Evolutionary conservation across 164 flowering plant genomes (phyloP).

Genomic region (Litsea cubeba): DNA sequence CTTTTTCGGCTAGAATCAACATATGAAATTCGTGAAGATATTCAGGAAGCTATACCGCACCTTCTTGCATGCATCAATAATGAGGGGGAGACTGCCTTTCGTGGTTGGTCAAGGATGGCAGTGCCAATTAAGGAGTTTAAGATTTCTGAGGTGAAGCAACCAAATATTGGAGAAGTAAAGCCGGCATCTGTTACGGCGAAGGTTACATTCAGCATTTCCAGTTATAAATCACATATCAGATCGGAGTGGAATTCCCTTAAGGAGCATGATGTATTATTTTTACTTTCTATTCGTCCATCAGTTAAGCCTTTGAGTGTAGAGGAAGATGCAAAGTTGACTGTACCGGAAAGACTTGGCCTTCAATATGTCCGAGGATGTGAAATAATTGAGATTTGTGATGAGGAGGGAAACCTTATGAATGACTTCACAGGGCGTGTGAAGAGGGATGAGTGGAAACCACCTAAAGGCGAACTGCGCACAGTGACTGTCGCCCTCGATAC

Average conservation of each 20-base stretch:
- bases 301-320: constrained; percentile 93
- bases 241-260: constrained; percentile 95
- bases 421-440: constrained; percentile 94
- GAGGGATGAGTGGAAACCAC: constrained; percentile 99
- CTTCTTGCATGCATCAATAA: constrained; percentile 86
- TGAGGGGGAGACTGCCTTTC: constrained; percentile 95
- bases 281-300: constrained; percentile 82
- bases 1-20: constrained; percentile 98
- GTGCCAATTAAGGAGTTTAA: constrained; percentile 83
- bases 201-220: constrained; percentile 79
- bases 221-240: constrained; percentile 79
- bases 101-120: constrained; percentile 99
- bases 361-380: constrained; percentile 98
- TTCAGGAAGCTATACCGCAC: constrained; percentile 97
- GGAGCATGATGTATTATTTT: constrained; percentile 96
- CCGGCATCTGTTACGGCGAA: constrained; percentile 94
- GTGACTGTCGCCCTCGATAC: constrained; percentile 90
- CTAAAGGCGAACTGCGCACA: constrained; percentile 94
- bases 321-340: constrained; percentile 78
- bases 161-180: constrained; percentile 97
- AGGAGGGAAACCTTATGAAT: constrained; percentile 95
- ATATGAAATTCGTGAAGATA: constrained; percentile 97
- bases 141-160: constrained; percentile 86
- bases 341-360: constrained; percentile 92
- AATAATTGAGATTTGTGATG: constrained; percentile 90